Evolutionary conservation across 495 filamentous ascomycete genomes (phyloP).

Genomic region (Penicillium subrubescens): DNA sequence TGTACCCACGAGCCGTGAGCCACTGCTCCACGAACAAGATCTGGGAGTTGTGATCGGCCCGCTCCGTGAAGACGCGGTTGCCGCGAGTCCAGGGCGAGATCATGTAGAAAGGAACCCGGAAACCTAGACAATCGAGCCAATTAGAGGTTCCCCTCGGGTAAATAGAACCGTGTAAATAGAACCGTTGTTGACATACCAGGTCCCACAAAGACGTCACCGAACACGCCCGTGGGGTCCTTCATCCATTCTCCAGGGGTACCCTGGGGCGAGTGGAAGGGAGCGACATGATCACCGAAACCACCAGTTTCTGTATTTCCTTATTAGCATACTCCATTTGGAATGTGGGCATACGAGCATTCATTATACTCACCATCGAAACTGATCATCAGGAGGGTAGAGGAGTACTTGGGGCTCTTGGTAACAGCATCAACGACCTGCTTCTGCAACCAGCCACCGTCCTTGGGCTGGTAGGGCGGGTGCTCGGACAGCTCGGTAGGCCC

Average conservation of each 20-base stretch:
- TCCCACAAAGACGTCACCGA: slow-evolving; percentile 52
- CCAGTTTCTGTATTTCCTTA: slow-evolving; percentile 43
- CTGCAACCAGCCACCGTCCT: slow-evolving; percentile 59
- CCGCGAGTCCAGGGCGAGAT: slow-evolving; percentile 60
- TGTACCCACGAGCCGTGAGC: slow-evolving; percentile 51
- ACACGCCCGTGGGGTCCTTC: slow-evolving; percentile 49
- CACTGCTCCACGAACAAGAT: slow-evolving; percentile 59
- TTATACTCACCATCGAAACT: slow-evolving; percentile 48
- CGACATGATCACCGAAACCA: slow-evolving; percentile 58
- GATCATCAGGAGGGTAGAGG: slow-evolving; percentile 52
- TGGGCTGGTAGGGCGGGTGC: slow-evolving; percentile 55
- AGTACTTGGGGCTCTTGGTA: slow-evolving; percentile 50
- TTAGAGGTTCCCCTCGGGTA: background rate
- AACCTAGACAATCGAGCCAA: slow-evolving; percentile 25
- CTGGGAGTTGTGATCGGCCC: slow-evolving; percentile 59
- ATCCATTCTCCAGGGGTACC: slow-evolving; percentile 59
- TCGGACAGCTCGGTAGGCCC: slow-evolving; percentile 54
- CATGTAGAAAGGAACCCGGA: slow-evolving; percentile 58
- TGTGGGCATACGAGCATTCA: background rate
- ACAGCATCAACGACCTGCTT: slow-evolving; percentile 56
- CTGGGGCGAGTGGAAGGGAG: slow-evolving; percentile 53
- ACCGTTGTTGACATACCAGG: slow-evolving; percentile 34
- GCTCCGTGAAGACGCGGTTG: slow-evolving; percentile 55
- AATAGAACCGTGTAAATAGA: background rate
- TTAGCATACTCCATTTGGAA: slow-evolving; percentile 9